phyloP scores from a whole-genome alignment of 2,329 filamentous ascomycete species.

The Aspergillus terreus region DNA sequence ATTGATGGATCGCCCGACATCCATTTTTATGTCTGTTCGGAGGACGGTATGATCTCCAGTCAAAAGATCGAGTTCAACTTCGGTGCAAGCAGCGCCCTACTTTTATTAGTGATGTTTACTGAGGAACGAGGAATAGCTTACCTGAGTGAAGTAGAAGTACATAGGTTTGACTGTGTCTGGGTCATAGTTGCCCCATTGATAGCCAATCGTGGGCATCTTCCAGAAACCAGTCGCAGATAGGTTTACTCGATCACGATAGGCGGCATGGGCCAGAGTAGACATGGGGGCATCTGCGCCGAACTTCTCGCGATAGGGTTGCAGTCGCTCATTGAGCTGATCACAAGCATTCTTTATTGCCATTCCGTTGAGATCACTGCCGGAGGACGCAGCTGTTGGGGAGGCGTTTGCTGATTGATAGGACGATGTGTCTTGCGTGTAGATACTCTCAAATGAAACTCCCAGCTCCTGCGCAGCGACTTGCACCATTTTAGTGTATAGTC shows the following conservation, averaged over 20 bases:
- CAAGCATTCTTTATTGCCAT: conserved; percentile 39
- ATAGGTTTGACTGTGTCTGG: conserved; percentile 59
- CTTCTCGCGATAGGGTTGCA: conserved; percentile 79
- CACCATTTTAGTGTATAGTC: conserved; percentile 23
- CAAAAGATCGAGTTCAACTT: conserved; percentile 88
- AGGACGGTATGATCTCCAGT: conserved; percentile 90
- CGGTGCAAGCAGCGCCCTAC: conserved; percentile 71
- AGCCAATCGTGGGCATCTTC: conserved; percentile 94
- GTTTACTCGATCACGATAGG: conserved; percentile 94
- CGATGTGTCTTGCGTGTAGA: conserved; percentile 20
- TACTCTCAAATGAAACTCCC: conserved; percentile 12
- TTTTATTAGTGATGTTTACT: background rate
- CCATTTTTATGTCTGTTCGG: conserved; percentile 93
- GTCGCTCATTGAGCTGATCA: conserved; percentile 64
- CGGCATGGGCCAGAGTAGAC: conserved; percentile 83
- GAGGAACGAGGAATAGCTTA: background rate
- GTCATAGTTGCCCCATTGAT: conserved; percentile 74
- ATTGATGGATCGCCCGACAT: conserved; percentile 63
- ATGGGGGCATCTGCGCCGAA: conserved; percentile 68
- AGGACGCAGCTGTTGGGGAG: conserved; percentile 22
- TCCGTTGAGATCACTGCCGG: conserved; percentile 22
- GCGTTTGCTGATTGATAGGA: conserved; percentile 21
- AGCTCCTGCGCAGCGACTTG: conserved; percentile 22
- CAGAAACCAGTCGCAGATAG: conserved; percentile 94
- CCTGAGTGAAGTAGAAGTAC: conserved; percentile 99